A percentile compares a stretch with the other conserved stretches of the same genome.
Evolutionary conservation across 352 stramenopile species (phyloP).

Genomic region (Plasmopara halstedii): DNA sequence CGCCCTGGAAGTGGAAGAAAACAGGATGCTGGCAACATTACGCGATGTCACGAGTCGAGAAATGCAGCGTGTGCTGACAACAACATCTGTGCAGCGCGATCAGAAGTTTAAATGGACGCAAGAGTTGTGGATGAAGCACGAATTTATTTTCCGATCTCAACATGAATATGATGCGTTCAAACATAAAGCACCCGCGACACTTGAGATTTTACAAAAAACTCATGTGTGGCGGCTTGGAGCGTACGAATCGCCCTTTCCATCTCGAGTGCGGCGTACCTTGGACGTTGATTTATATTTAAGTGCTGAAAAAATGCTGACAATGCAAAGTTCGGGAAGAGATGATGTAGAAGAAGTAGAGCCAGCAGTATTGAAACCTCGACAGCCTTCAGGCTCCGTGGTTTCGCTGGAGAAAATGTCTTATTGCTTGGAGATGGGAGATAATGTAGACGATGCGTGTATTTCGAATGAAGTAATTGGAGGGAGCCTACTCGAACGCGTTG

Average conservation of each 20-base stretch:
- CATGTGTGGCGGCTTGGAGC: slow-evolving; percentile 42
- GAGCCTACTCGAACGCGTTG: slow-evolving; percentile 56
- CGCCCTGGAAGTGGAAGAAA: slow-evolving; percentile 76
- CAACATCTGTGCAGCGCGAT: slow-evolving; percentile 7
- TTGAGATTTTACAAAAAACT: slow-evolving; percentile 21
- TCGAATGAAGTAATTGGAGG: slow-evolving; percentile 22
- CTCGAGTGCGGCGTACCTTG: slow-evolving; percentile 44
- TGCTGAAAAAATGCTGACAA: slow-evolving; percentile 11
- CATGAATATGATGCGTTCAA: slow-evolving; percentile 38
- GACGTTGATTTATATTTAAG: slow-evolving; percentile 38
- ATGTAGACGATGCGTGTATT: slow-evolving; percentile 10
- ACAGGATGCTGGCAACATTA: slow-evolving; percentile 57
- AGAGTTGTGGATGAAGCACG: slow-evolving; percentile 52
- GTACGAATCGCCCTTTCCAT: slow-evolving; percentile 63
- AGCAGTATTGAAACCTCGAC: slow-evolving; percentile 1
- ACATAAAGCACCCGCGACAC: slow-evolving; percentile 19
- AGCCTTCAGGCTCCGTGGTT: slow-evolving; percentile 18
- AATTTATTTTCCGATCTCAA: slow-evolving; percentile 65
- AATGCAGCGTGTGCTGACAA: slow-evolving; percentile 21
- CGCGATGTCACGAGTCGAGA: slow-evolving; percentile 39
- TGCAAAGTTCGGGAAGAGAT: not conserved
- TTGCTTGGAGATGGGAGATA: slow-evolving; percentile 26
- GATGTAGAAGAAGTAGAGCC: not conserved
- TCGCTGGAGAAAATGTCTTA: slow-evolving; percentile 38
- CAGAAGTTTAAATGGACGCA: slow-evolving; percentile 41